Evolutionary conservation across 768 basidiomycete species (phyloP).

Genomic region (Rhizopogon vinicolor): DNA sequence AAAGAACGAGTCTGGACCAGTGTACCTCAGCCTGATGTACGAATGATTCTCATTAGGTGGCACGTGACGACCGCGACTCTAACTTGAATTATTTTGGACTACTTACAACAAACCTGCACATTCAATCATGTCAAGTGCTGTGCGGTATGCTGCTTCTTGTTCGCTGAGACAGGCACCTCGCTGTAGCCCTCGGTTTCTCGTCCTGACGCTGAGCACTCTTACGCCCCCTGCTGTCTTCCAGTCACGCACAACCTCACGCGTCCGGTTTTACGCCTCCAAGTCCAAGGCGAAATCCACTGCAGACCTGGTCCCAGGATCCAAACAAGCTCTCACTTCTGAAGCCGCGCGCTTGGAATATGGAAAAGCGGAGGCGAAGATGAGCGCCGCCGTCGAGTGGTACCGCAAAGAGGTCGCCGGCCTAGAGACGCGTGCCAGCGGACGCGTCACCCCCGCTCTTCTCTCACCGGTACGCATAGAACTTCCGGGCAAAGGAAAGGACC

Average conservation of each 20-base stretch:
- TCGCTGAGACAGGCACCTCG: not conserved
- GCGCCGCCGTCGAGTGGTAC: conserved; percentile 63
- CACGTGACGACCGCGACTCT: not conserved
- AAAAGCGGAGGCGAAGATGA: conserved; percentile 63
- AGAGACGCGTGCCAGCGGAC: conserved; percentile 70
- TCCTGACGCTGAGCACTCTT: not conserved
- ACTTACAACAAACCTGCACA: no score
- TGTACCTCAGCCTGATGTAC: no score
- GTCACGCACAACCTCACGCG: not conserved
- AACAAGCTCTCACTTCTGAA: conserved; percentile 52
- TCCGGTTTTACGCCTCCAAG: conserved; percentile 25
- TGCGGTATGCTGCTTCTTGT: not conserved
- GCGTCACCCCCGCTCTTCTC: conserved; percentile 70
- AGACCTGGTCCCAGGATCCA: conserved; percentile 62
- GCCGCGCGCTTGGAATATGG: conserved; percentile 55
- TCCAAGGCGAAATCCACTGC: conserved; percentile 44
- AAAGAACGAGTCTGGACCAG: no score
- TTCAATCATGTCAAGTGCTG: conserved; percentile 1
- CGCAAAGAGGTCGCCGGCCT: conserved; percentile 70
- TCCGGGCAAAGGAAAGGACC: conserved; percentile 31
- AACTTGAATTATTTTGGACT: no score
- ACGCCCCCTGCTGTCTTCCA: not conserved
- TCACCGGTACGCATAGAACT: conserved; percentile 60
- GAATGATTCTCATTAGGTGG: not conserved
- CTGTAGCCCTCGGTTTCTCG: not conserved